phyloP scores from a whole-genome alignment of 768 basidiomycete genomes.

The Calocybe cyanea region DNA sequence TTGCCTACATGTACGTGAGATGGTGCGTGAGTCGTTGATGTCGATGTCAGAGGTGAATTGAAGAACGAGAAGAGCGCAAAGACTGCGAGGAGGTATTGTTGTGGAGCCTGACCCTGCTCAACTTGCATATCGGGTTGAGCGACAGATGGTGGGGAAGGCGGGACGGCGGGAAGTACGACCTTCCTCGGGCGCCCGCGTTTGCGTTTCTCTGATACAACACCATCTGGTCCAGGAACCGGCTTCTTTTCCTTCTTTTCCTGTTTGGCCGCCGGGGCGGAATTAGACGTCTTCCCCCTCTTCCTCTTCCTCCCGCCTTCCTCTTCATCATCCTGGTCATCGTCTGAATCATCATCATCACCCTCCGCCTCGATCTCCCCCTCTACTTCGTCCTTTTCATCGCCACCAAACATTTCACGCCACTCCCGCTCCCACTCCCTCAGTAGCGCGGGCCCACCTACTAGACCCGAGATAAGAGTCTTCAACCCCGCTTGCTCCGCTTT shows the following conservation, averaged over 20 bases:
- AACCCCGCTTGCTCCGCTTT: conserved; percentile 74
- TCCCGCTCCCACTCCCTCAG: conserved; percentile 73
- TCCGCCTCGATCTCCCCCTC: conserved; percentile 50
- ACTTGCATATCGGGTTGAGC: background rate
- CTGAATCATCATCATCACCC: conserved; percentile 53
- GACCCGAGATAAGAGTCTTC: conserved; percentile 60
- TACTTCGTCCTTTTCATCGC: conserved; percentile 69
- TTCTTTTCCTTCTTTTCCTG: conserved; percentile 52
- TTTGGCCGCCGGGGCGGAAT: conserved; percentile 21
- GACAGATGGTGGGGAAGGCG: conserved; percentile 31
- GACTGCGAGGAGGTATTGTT: conserved; percentile 75
- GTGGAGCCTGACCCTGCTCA: conserved; percentile 27
- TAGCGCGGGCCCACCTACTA: conserved; percentile 71
- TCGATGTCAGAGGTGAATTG: conserved; percentile 63
- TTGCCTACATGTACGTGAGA: conserved; percentile 55
- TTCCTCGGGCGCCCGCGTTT: conserved; percentile 85
- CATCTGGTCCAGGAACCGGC: conserved; percentile 26
- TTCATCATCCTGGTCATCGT: conserved; percentile 50
- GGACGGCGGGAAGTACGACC: conserved; percentile 40
- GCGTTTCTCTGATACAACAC: conserved; percentile 62
- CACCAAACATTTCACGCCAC: conserved; percentile 72
- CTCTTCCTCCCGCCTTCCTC: conserved; percentile 45
- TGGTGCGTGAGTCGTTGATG: conserved; percentile 26
- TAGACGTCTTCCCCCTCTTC: conserved; percentile 57
- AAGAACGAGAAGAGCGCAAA: conserved; percentile 87